Conservation (phyloP, 768 basidiomycete genomes). For the Boletus huronensis region DNA sequence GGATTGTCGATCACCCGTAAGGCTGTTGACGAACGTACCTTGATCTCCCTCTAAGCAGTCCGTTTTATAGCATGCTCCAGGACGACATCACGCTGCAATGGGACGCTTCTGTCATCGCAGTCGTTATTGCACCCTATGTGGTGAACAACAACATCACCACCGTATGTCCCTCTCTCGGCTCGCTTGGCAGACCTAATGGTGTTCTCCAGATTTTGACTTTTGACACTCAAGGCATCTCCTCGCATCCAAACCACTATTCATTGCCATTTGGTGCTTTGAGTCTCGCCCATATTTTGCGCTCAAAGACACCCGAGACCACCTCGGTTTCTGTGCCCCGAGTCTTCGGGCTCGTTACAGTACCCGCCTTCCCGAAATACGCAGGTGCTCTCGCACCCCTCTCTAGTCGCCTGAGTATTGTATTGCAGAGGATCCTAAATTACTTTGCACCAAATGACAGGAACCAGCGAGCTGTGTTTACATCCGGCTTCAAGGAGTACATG, state of each 20-base stretch:
- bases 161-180: conserved; percentile 38
- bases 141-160: conserved; percentile 55
- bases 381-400: conserved; percentile 50
- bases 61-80: conserved; percentile 53
- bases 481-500: conserved; percentile 53
- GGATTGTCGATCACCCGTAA: conserved; percentile 70
- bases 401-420: conserved; percentile 44
- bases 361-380: conserved; percentile 57
- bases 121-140: conserved; percentile 57
- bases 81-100: conserved; percentile 71
- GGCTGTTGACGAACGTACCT: conserved; percentile 28
- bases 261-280: conserved; percentile 54
- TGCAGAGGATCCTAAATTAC: conserved; percentile 4
- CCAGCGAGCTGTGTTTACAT: conserved; percentile 43
- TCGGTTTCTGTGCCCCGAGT: conserved; percentile 37
- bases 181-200: neutral
- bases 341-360: conserved; percentile 60
- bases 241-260: conserved; percentile 83
- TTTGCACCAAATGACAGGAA: neutral
- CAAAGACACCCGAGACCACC: conserved; percentile 28
- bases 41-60: conserved; percentile 7
- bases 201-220: conserved; percentile 76
- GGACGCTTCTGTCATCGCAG: conserved; percentile 57
- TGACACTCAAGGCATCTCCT: conserved; percentile 72
- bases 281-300: conserved; percentile 35